Percentiles rank a stretch among this genome's conserved stretches.
Conservation (phyloP, 192 early-diverging fungal species). For the Linnemannia schmuckeri region DNA sequence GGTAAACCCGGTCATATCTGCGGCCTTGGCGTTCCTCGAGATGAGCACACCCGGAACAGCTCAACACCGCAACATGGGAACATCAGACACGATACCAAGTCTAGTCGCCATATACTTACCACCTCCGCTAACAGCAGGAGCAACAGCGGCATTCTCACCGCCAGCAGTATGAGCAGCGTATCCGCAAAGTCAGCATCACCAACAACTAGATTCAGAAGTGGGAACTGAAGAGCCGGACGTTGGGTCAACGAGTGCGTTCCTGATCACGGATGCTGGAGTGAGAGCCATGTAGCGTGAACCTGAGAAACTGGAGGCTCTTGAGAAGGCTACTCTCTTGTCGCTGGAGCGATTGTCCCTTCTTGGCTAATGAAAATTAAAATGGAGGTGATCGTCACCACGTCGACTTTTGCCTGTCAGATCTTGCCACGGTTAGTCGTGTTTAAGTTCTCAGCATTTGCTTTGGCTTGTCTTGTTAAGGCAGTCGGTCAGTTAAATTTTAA, state of each 20-base stretch:
- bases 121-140: neutral
- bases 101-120: neutral
- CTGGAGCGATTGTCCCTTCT: neutral
- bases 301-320: neutral
- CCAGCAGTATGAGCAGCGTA: neutral
- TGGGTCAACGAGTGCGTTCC: neutral
- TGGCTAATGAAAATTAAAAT: neutral
- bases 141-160: neutral
- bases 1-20: neutral
- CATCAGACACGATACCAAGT: neutral
- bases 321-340: neutral
- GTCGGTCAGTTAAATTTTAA: no score
- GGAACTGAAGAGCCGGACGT: neutral
- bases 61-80: neutral
- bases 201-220: neutral
- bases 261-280: neutral
- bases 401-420: no score
- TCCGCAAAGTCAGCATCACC: neutral
- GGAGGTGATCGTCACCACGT: no score
- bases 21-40: neutral
- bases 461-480: no score
- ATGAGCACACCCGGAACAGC: neutral
- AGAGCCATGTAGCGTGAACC: neutral
- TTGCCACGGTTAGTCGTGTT: no score
- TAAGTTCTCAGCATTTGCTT: no score